Percentiles rank a stretch among this genome's conserved stretches.
phyloP scores from a whole-genome alignment of 495 filamentous ascomycete genomes.

The Hypoxylon fuscum region DNA sequence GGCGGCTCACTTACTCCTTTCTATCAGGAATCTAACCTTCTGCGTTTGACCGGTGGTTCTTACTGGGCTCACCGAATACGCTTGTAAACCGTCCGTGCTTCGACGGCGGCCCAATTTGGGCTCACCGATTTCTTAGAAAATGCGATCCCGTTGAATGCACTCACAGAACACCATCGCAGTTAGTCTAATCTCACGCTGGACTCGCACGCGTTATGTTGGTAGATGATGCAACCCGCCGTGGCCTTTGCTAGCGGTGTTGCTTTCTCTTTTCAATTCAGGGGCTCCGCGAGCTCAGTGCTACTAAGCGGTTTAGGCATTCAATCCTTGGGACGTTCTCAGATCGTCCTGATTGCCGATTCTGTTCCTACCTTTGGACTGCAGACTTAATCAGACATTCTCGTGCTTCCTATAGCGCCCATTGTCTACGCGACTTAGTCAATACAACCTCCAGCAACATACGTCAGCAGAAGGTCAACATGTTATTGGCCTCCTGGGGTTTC shows the following conservation, averaged over 20 bases:
- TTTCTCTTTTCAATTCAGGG: constrained; percentile 14
- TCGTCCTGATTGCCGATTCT: constrained; percentile 10
- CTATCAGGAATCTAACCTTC: too few species aligned
- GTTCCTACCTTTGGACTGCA: constrained; percentile 19
- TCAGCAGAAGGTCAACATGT: background rate
- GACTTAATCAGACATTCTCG: constrained; percentile 11
- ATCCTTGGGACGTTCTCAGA: constrained; percentile 9
- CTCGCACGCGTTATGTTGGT: background rate
- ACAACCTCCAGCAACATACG: constrained; percentile 1
- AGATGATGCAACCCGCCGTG: background rate
- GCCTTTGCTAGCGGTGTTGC: constrained; percentile 7
- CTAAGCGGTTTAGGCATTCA: constrained; percentile 19
- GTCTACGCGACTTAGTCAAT: constrained; percentile 17
- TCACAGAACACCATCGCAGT: background rate
- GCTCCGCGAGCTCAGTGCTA: constrained; percentile 3
- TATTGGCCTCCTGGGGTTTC: constrained; percentile 9
- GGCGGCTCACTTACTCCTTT: too few species aligned
- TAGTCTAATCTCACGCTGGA: background rate
- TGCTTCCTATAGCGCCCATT: background rate
- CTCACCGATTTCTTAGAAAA: background rate
- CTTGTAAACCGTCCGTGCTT: too few species aligned
- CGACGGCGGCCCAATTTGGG: too few species aligned
- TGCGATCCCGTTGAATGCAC: background rate
- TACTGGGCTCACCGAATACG: too few species aligned
- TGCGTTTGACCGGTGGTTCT: too few species aligned